Base-by-base conservation (phyloP, 306 rosid genomes). In the Abrus precatorius region DNA sequence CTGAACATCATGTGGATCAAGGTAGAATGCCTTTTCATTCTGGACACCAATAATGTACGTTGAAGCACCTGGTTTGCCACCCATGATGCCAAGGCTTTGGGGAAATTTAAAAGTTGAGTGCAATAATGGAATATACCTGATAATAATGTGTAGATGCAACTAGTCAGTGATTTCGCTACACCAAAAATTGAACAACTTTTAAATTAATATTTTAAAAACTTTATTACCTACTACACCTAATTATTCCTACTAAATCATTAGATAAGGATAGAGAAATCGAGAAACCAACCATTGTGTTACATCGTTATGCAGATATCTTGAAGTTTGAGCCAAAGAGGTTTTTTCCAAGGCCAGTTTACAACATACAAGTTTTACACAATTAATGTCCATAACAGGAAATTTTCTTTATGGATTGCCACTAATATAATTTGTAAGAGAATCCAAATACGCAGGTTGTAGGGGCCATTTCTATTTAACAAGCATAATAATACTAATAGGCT, bases 1-100 rank as follows among this genome's bases (percentile, higher is more conserved):
- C 85, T 95, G 97, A 83, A 84, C 92, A 20, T 89, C 93, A 82
- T 95, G 99, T 9, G 99, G 99, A 84, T 95, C 99, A 88, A 95
- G 99, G 90, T 90, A 95, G 75, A 93, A 77, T 48, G 93, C 97
- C 78, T 91, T 91, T n/a, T 88, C 98, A 86, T 84, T 93, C 80
- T 95, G 99, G 63, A 90, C 92, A 38, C 99, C 99, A 36, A 95
- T 82, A 28, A 95, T 90, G 76, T 95, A 95, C 20, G 99, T 95
- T 54, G 99, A 95, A 45, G 90, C 93, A 76, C 99, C 96, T 50
- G 98, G 91, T 79, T 82, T 95, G 49, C 99, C 98, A 45, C 99
- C 99, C 90, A 95, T 87, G 78, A 95, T 93, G 66, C 99, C 99
- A 32, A 95, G 93, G 84, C 99, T 93, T 74, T 95, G 99, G 38